Evolutionary conservation across 768 basidiomycete species (phyloP), one percentile per base, ranked within the genome.

Genomic region (Symmetrospora coprosmae): DNA sequence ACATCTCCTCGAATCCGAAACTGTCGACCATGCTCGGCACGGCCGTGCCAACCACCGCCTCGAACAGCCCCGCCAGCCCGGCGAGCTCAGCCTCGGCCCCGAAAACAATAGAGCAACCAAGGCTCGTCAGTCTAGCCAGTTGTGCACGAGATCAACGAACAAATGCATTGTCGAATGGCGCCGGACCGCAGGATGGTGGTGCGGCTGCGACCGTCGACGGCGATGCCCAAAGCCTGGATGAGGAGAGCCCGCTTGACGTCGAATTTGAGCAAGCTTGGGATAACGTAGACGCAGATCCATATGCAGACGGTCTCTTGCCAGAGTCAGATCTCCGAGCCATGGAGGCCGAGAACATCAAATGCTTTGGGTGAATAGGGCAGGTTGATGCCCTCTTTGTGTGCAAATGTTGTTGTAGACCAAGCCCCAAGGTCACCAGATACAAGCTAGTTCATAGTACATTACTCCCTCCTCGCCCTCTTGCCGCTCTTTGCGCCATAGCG

Each of bases 221-320:
- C 13, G 21, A 40, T 7, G 16, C 25, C 11, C 19, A 34, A 16
- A 45, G 28, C 41, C 31, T 31, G 46, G 49, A 23, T n/a, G 67
- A 67, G 8, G 65, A 66, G 30, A 49, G 39, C 4, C 66, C 72
- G 13, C 35, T 75, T 35, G 72, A 75, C 39, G 67, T 74, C 28
- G 75, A 76, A 64, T 76, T 76, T 65, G 75, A 76, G 61, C 73
- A 72, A 56, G 47, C 69, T 70, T 90, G 87, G 35, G 82, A 85
- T 72, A 72, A 68, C 37, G 74, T 74, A 50, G 73, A 70, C 21
- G 72, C 21, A 69, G 27, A 21, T 46, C 11, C n/a, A 21, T 2
- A 11, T 8, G 30, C n/a, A 8, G 23, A 21, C 31, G 4, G 17
- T 58, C n/a, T 23, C 17, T 67, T 41, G 75, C 71, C 39, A 76